Conservation (phyloP, 108 stramenopile genomes). For the Nitzschia sp. region DNA sequence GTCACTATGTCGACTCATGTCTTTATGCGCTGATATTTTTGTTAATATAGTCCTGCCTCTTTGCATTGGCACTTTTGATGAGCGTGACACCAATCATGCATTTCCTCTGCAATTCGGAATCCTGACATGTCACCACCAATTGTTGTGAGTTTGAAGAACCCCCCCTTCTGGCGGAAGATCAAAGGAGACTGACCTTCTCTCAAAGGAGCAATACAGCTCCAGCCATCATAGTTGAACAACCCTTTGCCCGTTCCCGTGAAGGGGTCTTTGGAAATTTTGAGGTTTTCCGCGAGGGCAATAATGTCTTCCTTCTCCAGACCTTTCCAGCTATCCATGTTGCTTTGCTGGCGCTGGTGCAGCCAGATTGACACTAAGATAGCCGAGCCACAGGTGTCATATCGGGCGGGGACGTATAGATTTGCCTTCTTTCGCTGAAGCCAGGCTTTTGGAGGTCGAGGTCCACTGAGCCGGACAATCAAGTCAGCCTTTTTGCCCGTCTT, state of each 20-base stretch:
- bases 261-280: slow-evolving; percentile 58
- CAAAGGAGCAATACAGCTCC: slow-evolving; percentile 10
- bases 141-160: slow-evolving; percentile 27
- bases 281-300: slow-evolving; percentile 50
- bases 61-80: slow-evolving; percentile 23
- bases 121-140: slow-evolving; percentile 25
- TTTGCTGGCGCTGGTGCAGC: slow-evolving; percentile 31
- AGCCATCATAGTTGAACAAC: slow-evolving; percentile 11
- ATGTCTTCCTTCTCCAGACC: slow-evolving; percentile 51
- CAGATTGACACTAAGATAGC: slow-evolving; percentile 57
- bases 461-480: slow-evolving; percentile 49
- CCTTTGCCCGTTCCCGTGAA: slow-evolving; percentile 50
- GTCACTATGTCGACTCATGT: too few relatives aligned
- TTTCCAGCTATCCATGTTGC: slow-evolving; percentile 1
- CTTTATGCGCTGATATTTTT: too few relatives aligned
- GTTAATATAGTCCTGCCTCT: too few relatives aligned
- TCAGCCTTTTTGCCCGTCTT: slow-evolving; percentile 50
- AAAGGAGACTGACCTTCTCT: slow-evolving; percentile 52
- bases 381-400: slow-evolving; percentile 35
- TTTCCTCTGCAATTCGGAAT: slow-evolving; percentile 16
- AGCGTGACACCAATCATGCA: slow-evolving; percentile 38
- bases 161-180: slow-evolving; percentile 42
- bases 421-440: slow-evolving; percentile 22
- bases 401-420: slow-evolving; percentile 55
- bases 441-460: slow-evolving; percentile 52